Conservation (phyloP, 2,329 filamentous ascomycete species). For the Pyrenochaeta sp. region DNA sequence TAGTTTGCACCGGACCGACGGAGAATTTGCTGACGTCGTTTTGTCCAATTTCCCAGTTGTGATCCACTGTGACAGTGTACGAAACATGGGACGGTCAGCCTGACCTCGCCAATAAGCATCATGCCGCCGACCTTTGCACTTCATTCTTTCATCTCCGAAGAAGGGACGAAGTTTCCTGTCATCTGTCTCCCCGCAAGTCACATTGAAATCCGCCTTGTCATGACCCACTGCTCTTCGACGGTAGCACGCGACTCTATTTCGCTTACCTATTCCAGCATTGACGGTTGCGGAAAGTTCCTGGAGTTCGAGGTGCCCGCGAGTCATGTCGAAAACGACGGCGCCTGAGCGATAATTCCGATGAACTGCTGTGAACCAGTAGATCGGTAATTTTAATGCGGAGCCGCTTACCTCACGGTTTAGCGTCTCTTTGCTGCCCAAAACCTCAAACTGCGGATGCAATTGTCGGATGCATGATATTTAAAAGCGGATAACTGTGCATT, state of each 20-base stretch:
- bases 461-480: not conserved
- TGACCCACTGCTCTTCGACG: not conserved
- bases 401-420: not conserved
- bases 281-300: not conserved
- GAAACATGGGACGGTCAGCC: not conserved
- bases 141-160: not conserved
- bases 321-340: slow-evolving; percentile 8
- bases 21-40: not conserved
- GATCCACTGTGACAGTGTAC: not conserved
- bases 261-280: not conserved
- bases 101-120: not conserved
- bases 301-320: not conserved
- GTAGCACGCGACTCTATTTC: not conserved
- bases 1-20: not conserved
- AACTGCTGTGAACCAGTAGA: slow-evolving; percentile 14
- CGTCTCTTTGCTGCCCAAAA: not conserved
- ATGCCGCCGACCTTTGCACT: not conserved
- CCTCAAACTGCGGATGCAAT: not conserved
- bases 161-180: not conserved
- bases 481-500: not conserved
- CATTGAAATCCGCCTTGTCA: not conserved
- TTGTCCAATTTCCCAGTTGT: not conserved
- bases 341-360: slow-evolving; percentile 7
- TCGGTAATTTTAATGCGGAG: slow-evolving; percentile 3
- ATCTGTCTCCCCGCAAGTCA: not conserved